These are phyloP conservation scores for Circinella umbellata DNA, from an alignment of 371 early-diverging fungal species.

Conservation along the genomic window DNA sequence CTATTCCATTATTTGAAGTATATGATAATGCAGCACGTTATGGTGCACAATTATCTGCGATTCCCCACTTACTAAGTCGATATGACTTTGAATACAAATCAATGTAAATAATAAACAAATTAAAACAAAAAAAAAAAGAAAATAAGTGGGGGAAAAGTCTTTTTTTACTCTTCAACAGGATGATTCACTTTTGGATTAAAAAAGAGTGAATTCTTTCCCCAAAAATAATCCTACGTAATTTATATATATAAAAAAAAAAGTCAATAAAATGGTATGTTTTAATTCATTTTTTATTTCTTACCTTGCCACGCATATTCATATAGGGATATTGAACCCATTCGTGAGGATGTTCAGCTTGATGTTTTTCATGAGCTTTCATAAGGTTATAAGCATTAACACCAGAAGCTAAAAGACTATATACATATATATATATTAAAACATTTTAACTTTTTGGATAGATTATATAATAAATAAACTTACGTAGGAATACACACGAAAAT, in stretches of 20 bases:
- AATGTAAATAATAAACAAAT: background rate
- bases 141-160: background rate
- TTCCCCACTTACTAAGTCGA: constrained; percentile 73
- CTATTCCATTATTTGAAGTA: constrained; percentile 84
- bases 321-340: constrained; percentile 50
- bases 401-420: constrained; percentile 42
- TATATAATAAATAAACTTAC: constrained; percentile 31
- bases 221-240: constrained; percentile 41
- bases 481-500: constrained; percentile 54
- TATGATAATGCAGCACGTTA: constrained; percentile 78
- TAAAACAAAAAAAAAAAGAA: no score
- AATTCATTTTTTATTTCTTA: background rate
- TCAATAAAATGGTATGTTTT: background rate
- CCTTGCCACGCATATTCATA: constrained; percentile 48
- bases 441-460: background rate
- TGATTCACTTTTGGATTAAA: constrained; percentile 57
- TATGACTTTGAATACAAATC: constrained; percentile 50
- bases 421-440: background rate
- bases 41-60: constrained; percentile 74
- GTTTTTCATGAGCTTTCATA: constrained; percentile 40
- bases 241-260: background rate
- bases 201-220: constrained; percentile 54
- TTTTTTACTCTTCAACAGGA: constrained; percentile 11
- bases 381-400: constrained; percentile 53
- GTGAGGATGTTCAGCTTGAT: constrained; percentile 46